Base-by-base conservation (phyloP, 2,329 filamentous ascomycete genomes). In the Purpureocillium takamizusanense region DNA sequence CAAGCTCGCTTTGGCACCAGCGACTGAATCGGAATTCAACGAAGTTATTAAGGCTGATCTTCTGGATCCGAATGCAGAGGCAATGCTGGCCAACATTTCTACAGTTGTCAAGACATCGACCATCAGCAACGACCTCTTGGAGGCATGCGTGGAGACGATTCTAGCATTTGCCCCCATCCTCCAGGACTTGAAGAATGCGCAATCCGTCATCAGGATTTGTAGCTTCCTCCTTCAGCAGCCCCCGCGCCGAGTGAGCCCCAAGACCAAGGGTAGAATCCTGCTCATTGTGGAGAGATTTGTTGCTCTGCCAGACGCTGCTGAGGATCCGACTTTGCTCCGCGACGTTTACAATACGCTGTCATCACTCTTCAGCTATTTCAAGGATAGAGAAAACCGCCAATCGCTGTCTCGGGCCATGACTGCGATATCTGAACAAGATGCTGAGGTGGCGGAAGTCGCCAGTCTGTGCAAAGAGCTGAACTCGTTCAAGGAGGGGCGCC, bases 301-400 rank as follows among this genome's bases (percentile, higher is more conserved):
- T 33, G 77, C 79, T 8, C 65, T 84, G 2, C 70, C 83, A 35
- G 51, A 61, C 6, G 68, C 55, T 2, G 47, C 47, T 12, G 52
- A 60, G 37, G 55, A 62, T 27, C 47, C 72, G 17, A 35, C 36
- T 10, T 62, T 90, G 13, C 76, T 76, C 35, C 63, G 72, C 33
- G 70, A 74, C 28, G 76, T 94, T 1, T 94, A 84, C 55, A 69
- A 77, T 33, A 86, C 86, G 0, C 63, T 92, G 9, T 82, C 85
- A 4, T 81, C 85, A 0, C 72, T 97, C 27, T 97, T 95, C 55
- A 85, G 86, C 39, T 95, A 89, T 56, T 90, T 97, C 66, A 86
- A 81, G 50, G 89, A 97, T 57, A 74, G 80, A 32, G 66, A 76
- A 32, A 94, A 87, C 53, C 76, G 92, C 39, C 70, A 80, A 44